Conservation (phyloP, 2,329 filamentous ascomycete genomes). For the Neonectria sp. region DNA sequence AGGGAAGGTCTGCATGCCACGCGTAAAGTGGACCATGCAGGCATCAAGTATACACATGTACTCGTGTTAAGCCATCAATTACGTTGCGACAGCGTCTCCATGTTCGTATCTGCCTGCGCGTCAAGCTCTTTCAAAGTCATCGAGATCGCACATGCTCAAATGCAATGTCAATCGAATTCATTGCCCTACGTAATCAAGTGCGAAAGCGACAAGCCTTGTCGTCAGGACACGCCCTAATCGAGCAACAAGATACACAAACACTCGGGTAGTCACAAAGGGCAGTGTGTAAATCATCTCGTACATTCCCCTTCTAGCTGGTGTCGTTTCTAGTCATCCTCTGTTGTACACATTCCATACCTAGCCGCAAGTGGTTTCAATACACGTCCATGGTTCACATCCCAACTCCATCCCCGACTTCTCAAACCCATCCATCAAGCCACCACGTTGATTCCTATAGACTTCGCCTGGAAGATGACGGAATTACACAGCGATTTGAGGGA, state of each 20-base stretch:
- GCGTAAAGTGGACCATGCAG: constrained; percentile 37
- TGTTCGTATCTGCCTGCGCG: neutral
- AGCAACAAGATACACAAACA: neutral
- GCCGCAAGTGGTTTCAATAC: constrained; percentile 34
- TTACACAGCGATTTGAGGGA: constrained; percentile 80
- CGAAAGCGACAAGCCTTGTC: neutral
- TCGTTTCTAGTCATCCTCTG: constrained; percentile 37
- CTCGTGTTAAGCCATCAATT: neutral
- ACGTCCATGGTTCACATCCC: constrained; percentile 23
- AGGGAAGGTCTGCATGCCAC: constrained; percentile 31
- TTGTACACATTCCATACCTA: constrained; percentile 44
- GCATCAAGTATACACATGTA: constrained; percentile 10
- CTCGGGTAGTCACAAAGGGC: neutral
- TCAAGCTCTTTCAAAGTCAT: neutral
- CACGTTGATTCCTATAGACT: constrained; percentile 81
- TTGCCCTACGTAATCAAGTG: neutral
- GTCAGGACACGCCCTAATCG: neutral
- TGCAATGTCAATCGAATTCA: neutral
- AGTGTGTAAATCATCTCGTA: constrained; percentile 23
- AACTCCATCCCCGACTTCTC: constrained; percentile 18
- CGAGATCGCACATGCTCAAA: neutral
- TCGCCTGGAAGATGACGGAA: constrained; percentile 81
- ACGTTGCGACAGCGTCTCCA: neutral
- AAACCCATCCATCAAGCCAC: constrained; percentile 65
- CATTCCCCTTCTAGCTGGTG: constrained; percentile 28